Evolutionary conservation across 352 stramenopile genomes (phyloP), one percentile per base, ranked within the genome.

Genomic region (Globisporangium barbulae): DNA sequence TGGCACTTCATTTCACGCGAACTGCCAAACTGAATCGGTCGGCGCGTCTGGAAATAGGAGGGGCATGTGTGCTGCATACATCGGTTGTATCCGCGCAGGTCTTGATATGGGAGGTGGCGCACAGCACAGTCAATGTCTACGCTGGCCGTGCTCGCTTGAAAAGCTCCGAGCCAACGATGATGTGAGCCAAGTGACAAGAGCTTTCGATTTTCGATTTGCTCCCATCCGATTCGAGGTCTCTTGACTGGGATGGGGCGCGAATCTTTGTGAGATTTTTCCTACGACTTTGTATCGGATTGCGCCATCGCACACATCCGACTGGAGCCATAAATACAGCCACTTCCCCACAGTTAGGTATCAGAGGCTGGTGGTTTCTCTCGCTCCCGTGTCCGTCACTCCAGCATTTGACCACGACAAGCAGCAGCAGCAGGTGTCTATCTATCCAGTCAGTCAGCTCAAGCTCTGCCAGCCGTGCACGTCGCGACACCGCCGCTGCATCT

Each of bases 251-350:
- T 57, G 52, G 52, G 52, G 6, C 31, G 52, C 42, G 19, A 7
- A 17, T 57, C 30, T 55, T 37, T 55, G 6, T 15, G 19, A 17
- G 22, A 28, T 35, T 39, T 37, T 55, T 41, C 49, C 10, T 9
- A 17, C 28, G 25, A 55, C 54, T 25, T 28, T 49, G 39, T 25
- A 22, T 47, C 35, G 21, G 54, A 60, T 60, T 60, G 54, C 54
- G 54, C 39, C 45, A 57, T 41, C 50, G 12, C 50, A 25, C 22
- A 31, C 25, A 31, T 17, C 28, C 13, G 19, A 55, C 7, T 19
- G 49, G 49, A 55, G 49, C 28, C 49, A 39, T 28, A 56, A 42
- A 56, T 39, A 55, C 8, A 54, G 52, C 45, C 15, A 60, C 39
- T 49, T n/a, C 7, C 13, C 41, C 19, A 41, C 19, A 41, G 17